Evolutionary conservation across 75 land plant genomes (phyloP), one percentile per base, ranked within the genome.

Genomic region (Sequoiadendron giganteum): DNA sequence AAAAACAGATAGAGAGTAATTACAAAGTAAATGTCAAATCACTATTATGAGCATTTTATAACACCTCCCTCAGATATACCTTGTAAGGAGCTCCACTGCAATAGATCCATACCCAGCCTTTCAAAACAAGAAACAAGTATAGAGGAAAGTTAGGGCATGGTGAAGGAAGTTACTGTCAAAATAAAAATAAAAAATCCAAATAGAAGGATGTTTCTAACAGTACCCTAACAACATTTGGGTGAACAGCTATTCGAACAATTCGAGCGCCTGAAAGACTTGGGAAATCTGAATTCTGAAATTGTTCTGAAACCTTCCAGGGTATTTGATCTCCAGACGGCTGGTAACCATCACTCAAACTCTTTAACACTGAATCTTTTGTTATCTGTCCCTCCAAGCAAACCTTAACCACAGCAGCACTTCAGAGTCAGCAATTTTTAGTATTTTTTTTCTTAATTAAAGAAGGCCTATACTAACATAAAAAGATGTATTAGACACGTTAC

Each of bases 241-340:
- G 99, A 55, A 95, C 99, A 80, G 99, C 99, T 90, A 98, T 98
- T 14, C 99, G 96, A 5, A 98, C 99, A 90, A 98, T 98, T 40
- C 99, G 94, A 88, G 96, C 99, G 79, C 99, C 99, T 42, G 99
- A 98, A 55, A 98, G 95, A 89, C 91, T 95, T 47, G 99, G 99
- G 86, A 98, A 98, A 88, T 93, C 97, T 28, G 94, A 83, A 90
- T 98, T 97, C 86, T 91, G 91, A 75, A 97, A 98, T 85, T 98
- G 97, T 85, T 98, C 99, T 76, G 95, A 95, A 72, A 98, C 92
- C 85, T 97, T 98, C 99, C 99, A 98, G 11, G 99, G 99, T 82
- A 98, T 96, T 92, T 97, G 99, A 90, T 98, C 99, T 65, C 99
- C 99, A 94, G 79, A 90, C 2, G 99, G 99, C 84, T 90, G 92